These are phyloP conservation scores for Pholiota adiposa DNA, from an alignment of 1,284 basidiomycete genomes.

Conservation along the genomic window DNA sequence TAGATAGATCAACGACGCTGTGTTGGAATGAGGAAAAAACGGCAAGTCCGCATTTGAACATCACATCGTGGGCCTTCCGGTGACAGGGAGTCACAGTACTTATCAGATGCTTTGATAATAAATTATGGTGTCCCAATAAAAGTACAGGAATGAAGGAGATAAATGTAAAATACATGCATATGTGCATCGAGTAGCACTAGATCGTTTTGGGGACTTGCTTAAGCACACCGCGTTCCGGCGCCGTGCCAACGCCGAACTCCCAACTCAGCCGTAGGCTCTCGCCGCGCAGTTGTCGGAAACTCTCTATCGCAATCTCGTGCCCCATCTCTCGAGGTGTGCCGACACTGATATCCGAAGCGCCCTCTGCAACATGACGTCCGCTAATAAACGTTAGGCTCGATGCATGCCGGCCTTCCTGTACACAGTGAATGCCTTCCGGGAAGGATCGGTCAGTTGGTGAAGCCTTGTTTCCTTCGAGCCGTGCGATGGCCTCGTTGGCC, in stretches of 20 bases:
- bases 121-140: too few species aligned
- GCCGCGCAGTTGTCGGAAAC: neutral
- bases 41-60: too few species aligned
- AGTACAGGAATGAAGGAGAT: too few species aligned
- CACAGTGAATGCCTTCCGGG: neutral
- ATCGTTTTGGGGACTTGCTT: neutral
- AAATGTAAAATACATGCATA: too few species aligned
- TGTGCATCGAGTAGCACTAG: neutral
- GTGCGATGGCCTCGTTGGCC: conserved; percentile 16
- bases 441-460: neutral
- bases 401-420: conserved; percentile 7
- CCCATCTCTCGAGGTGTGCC: neutral
- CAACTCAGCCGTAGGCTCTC: neutral
- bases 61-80: too few species aligned
- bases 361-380: neutral
- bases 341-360: neutral
- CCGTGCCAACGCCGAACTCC: conserved; percentile 2
- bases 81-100: too few species aligned
- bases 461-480: conserved; percentile 8
- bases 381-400: conserved; percentile 16
- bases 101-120: too few species aligned
- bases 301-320: conserved; percentile 2
- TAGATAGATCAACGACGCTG: too few species aligned
- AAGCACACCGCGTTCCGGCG: neutral
- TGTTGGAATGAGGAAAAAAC: too few species aligned